Conservation (phyloP, 106 monocot genomes). For the Phalaenopsis aphrodite region DNA sequence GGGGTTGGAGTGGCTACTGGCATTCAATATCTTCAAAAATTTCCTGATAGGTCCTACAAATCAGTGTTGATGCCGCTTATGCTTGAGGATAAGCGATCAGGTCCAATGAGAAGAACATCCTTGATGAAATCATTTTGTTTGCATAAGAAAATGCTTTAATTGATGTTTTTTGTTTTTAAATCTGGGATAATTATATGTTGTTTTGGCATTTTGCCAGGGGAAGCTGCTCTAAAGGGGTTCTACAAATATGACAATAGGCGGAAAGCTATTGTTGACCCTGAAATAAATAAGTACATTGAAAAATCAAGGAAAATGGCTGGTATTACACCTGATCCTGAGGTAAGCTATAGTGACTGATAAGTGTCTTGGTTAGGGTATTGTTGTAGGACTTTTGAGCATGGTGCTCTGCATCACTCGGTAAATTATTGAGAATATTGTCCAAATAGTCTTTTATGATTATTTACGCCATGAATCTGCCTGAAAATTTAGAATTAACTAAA, state of each 20-base stretch:
- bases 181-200: not conserved
- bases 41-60: conserved; percentile 76
- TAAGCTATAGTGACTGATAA: not conserved
- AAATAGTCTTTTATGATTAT: too few relatives aligned
- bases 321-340: conserved; percentile 52
- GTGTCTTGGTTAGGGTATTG: not conserved
- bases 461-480: too few relatives aligned
- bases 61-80: conserved; percentile 59
- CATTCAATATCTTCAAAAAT: conserved; percentile 63
- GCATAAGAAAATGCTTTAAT: not conserved
- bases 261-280: conserved; percentile 64
- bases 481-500: too few relatives aligned
- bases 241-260: conserved; percentile 73
- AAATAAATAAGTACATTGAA: conserved; percentile 68
- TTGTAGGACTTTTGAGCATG: not conserved
- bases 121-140: not conserved
- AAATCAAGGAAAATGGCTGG: conserved; percentile 69
- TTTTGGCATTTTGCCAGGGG: conserved; percentile 35
- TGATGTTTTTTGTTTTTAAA: not conserved
- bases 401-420: not conserved
- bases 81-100: conserved; percentile 79
- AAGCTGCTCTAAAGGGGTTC: conserved; percentile 70
- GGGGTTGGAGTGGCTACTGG: conserved; percentile 38
- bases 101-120: conserved; percentile 14
- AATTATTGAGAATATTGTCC: not conserved